Evolutionary conservation across 495 filamentous ascomycete genomes (phyloP).

Genomic region (Penicillium angulare): DNA sequence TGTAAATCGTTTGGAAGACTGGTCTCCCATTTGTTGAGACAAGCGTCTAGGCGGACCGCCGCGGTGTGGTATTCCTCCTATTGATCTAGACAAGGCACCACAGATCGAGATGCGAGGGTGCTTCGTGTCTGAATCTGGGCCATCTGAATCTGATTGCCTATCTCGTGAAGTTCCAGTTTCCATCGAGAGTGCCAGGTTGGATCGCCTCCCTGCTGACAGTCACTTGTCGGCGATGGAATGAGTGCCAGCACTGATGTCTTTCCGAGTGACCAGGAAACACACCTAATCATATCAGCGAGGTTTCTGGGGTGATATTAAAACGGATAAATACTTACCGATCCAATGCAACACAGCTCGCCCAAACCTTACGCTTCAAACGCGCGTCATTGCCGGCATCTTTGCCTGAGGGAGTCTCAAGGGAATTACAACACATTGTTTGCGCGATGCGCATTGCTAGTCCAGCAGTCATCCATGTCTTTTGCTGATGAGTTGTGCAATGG

Average conservation of each 20-base stretch:
- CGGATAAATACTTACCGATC: slow-evolving; percentile 23
- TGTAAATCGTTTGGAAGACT: slow-evolving; percentile 15
- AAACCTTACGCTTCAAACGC: slow-evolving; percentile 16
- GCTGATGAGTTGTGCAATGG: slow-evolving; percentile 28
- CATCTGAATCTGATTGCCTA: slow-evolving; percentile 24
- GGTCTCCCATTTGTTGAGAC: slow-evolving; percentile 23
- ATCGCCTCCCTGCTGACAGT: background rate
- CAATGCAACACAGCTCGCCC: slow-evolving; percentile 21
- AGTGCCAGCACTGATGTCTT: slow-evolving; percentile 15
- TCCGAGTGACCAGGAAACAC: slow-evolving; percentile 25
- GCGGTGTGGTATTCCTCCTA: slow-evolving; percentile 22
- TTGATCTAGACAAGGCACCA: slow-evolving; percentile 10
- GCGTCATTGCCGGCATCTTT: slow-evolving; percentile 5
- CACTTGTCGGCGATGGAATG: slow-evolving; percentile 5
- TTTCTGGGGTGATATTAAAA: no score
- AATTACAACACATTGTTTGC: slow-evolving; percentile 21
- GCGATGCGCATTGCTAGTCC: slow-evolving; percentile 29
- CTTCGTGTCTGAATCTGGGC: slow-evolving; percentile 20
- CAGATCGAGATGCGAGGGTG: slow-evolving; percentile 10
- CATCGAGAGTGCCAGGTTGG: background rate
- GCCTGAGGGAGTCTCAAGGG: background rate
- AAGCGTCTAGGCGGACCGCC: slow-evolving; percentile 20
- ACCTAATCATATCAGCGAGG: slow-evolving; percentile 12
- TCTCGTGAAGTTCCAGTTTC: slow-evolving; percentile 18
- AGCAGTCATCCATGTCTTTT: slow-evolving; percentile 31